Evolutionary conservation across 352 stramenopile species (phyloP), one percentile per base, ranked within the genome.

Genomic region (Phytophthora pini): DNA sequence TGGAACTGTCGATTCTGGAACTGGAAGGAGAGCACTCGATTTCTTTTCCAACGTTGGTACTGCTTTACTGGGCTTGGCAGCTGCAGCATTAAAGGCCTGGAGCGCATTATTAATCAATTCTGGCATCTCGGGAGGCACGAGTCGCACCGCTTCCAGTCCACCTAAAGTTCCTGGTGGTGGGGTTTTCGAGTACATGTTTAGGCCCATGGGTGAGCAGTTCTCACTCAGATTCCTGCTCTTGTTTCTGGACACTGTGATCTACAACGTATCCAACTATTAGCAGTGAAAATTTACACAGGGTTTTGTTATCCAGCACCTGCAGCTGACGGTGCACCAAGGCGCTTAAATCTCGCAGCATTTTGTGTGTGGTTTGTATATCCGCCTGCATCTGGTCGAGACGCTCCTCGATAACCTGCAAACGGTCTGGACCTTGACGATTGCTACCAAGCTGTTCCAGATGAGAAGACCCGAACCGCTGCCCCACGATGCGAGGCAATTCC

Each of bases 311-410:
- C n/a, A 38, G 4, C 17, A 84, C 76, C 64, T 85, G 74, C 47
- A 86, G 47, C 52, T 88, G 82, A n/a, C 74, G 73, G 27, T 84
- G 56, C n/a, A 90, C 52, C 4, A 82, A 43, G 5, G 62, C 32
- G n/a, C 38, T 84, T 32, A 91, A 58, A 4, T 84, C 72, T 2
- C 67, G 70, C 20, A 92, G 72, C 80, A 85, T 87, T 41, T 64
- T 48, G 51, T 90, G 78, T 12, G 80, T 85, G 4, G 54, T 56
- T 7, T 68, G 34, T 8, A 82, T 59, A 15, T 88, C 77, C 5
- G 48, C 44, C 43, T 88, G 74, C 47, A 92, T 64, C n/a, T 69
- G 46, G 8, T 68, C 49, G 15, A 89, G 73, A 13, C 77, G 71
- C 5, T 71, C 57, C 49, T 92, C 83, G 5, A 92, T 51, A 24